Conservation (phyloP, 768 basidiomycete species). For the Naganishia friedmannii region DNA sequence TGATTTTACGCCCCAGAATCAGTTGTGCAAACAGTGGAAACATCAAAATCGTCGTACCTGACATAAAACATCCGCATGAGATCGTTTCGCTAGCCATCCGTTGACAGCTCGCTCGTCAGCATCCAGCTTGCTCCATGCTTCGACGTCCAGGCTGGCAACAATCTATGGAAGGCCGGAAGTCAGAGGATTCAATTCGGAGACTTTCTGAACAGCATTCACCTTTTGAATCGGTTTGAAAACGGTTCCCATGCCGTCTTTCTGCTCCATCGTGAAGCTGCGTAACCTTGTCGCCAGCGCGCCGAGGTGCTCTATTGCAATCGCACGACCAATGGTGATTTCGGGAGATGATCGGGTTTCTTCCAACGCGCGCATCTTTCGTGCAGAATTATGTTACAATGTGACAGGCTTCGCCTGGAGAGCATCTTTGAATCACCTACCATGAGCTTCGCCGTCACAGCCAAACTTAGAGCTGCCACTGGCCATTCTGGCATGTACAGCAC, state of each 20-base stretch:
- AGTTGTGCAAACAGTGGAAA: neutral
- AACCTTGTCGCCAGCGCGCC: constrained; percentile 87
- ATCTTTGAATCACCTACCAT: constrained; percentile 61
- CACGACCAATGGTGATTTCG: constrained; percentile 82
- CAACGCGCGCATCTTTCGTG: constrained; percentile 67
- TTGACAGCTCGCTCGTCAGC: neutral
- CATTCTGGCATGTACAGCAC: constrained; percentile 96
- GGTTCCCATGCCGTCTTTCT: neutral
- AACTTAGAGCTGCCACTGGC: constrained; percentile 82
- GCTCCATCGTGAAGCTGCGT: constrained; percentile 36
- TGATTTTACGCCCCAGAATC: neutral
- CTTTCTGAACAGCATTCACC: neutral
- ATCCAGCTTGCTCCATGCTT: constrained; percentile 13
- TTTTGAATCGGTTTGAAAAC: neutral
- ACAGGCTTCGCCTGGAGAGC: neutral
- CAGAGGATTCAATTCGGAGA: neutral
- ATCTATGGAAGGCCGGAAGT: neutral
- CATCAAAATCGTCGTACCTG: neutral
- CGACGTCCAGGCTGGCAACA: neutral
- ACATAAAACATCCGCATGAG: neutral
- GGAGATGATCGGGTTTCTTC: constrained; percentile 71
- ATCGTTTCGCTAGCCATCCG: constrained; percentile 11
- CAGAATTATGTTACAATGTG: neutral
- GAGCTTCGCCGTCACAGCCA: constrained; percentile 74
- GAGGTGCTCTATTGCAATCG: constrained; percentile 85